Evolutionary conservation across 768 basidiomycete species (phyloP), one percentile per base, ranked within the genome.

Genomic region (Pleurotus salmoneostramineus): DNA sequence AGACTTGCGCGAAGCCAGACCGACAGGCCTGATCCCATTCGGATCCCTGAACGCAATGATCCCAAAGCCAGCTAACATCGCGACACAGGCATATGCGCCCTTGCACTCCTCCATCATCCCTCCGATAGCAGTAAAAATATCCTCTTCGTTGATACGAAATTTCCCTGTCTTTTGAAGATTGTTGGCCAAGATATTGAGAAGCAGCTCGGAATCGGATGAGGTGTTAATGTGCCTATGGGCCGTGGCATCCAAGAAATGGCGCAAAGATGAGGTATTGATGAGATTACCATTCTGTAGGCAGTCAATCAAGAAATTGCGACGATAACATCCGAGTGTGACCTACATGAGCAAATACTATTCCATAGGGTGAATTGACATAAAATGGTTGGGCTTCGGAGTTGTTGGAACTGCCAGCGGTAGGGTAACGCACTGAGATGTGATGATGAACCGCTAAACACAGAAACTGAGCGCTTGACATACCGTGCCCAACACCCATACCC

Each of bases 321-420:
- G 21, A 27, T 27, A 27, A 27, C 21, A 27, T 27, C 21, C 21
- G 21, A 27, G 21, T 8, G 32, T 35, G 31, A 77, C 88, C 62
- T 70, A 95, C 96, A 79, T 99, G 96, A 15, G 93, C 97, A 68
- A 99, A 90, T 61, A 95, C 93, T 67, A 99, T 96, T 52, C 97
- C 97, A 71, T 98, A 99, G 3, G 97, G 97, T n/a, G 95, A 96
- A 76, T 99, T 99, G 65, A 99, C 97, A 69, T 99, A 99, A 80
- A 99, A 99, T 1, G 97, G 97, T 69, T 99, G 97, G 6, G 97
- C 95, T 70, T 99, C 97, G 8, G 96, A 89, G 63, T 97, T 91
- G 58, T 95, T 91, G 58, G 94, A 97, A 68, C 93, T 94, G 50
- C 97, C 97, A 55, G 97, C 97, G 60, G 97, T 98, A 7, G 97